A percentile compares a stretch with the other conserved stretches of the same genome.
Conservation (phyloP, 1,139 yeast species). For the Yamadazyma songkhlaensis region DNA sequence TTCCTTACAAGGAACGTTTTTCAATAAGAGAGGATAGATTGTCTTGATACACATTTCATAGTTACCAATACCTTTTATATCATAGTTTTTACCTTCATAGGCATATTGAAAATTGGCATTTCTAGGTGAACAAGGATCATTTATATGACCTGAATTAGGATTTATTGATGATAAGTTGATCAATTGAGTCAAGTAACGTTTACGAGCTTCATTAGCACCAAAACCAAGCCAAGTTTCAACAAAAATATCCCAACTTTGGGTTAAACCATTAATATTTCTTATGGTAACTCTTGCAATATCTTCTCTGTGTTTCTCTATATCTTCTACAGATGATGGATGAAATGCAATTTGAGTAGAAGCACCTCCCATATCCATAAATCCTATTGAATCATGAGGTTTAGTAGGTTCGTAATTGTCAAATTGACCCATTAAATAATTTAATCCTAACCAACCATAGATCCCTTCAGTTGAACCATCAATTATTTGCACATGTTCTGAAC, state of each 20-base stretch:
- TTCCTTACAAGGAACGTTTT: conserved; percentile 70
- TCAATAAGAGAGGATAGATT: conserved; percentile 67
- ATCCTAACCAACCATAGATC: conserved; percentile 74
- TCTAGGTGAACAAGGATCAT: conserved; percentile 71
- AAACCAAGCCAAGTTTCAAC: conserved; percentile 84
- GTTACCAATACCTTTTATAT: conserved; percentile 62
- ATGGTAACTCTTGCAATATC: conserved; percentile 59
- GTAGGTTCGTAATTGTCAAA: conserved; percentile 42
- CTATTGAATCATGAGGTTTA: conserved; percentile 52
- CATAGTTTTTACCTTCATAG: conserved; percentile 43
- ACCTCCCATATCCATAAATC: conserved; percentile 92
- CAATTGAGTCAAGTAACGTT: conserved; percentile 57
- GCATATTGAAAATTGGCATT: conserved; percentile 46
- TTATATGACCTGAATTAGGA: conserved; percentile 21
- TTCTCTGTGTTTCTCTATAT: conserved; percentile 55
- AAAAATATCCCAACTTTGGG: conserved; percentile 68
- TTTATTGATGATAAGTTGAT: conserved; percentile 22
- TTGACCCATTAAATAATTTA: conserved; percentile 63
- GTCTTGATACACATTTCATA: conserved; percentile 64
- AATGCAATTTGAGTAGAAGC: conserved; percentile 83
- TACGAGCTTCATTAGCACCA: conserved; percentile 79
- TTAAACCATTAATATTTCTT: conserved; percentile 57
- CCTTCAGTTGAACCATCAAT: conserved; percentile 85
- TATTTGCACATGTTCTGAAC: conserved; percentile 61
- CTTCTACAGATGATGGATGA: conserved; percentile 57